These are phyloP conservation scores for Phialocephala sp. DNA, from an alignment of 2,329 filamentous ascomycete genomes.

Conservation along the genomic window DNA sequence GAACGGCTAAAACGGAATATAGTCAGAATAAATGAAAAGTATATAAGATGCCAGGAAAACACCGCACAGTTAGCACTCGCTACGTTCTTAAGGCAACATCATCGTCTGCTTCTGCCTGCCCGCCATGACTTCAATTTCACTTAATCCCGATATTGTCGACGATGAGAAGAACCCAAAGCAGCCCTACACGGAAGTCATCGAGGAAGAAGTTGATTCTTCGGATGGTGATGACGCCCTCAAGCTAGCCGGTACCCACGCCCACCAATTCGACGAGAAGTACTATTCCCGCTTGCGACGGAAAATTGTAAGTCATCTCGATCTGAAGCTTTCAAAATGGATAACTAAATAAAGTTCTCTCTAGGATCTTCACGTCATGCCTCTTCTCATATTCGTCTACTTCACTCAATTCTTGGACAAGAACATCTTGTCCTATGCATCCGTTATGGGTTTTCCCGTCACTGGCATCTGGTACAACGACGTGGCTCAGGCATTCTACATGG, in stretches of 20 bases:
- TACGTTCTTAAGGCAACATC: background rate
- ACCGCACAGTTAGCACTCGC: background rate
- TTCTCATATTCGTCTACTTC: conserved; percentile 6
- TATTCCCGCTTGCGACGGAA: background rate
- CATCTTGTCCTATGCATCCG: background rate
- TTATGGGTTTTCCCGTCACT: conserved; percentile 1
- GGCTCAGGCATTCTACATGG: conserved; percentile 3
- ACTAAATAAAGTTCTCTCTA: background rate
- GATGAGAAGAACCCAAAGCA: background rate
- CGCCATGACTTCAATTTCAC: background rate
- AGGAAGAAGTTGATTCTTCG: background rate
- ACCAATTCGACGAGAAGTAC: conserved; percentile 5
- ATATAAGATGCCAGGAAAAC: background rate
- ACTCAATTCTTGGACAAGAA: conserved; percentile 6
- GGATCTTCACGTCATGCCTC: conserved; percentile 6
- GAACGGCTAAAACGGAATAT: background rate
- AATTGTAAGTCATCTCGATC: background rate
- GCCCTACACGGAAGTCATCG: background rate
- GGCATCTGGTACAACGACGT: conserved; percentile 7
- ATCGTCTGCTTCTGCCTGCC: background rate
- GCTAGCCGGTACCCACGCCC: background rate
- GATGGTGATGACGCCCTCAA: conserved; percentile 3
- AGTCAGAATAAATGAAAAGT: background rate
- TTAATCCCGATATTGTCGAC: background rate
- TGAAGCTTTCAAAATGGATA: background rate